Base-by-base conservation (phyloP, 2,329 filamentous ascomycete species). In the Verticillium albo-atrum region DNA sequence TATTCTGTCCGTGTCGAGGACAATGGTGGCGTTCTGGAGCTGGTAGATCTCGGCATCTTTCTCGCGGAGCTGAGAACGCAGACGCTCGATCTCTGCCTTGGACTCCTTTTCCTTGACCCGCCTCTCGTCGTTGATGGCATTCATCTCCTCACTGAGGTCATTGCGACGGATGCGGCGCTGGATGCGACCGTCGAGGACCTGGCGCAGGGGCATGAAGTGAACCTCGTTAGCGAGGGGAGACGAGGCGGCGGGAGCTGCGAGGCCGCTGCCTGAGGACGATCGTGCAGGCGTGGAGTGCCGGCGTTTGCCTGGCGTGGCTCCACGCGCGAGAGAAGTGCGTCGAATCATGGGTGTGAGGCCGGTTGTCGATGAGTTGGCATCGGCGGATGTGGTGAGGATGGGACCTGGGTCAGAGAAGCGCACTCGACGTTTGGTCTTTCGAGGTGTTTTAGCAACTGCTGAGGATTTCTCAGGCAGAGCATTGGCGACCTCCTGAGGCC, bases 321-420 rank as follows among this genome's bases (percentile, higher is more conserved):
- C 32, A 2, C 34, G 50, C 27, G 12, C n/a, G 60, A 87, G 74
- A 1, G 77, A 77, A 0, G 84, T 77, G 23, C 83, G 79, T 37
- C 76, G 75, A 51, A 88, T 72, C 73, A 86, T 82, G 1, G 85
- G 85, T 1, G 85, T 87, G 28, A 88, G 70, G 2, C 85, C 84
- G 1, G 80, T 85, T 2, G 79, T 75, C 10, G 65, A 65, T 4
- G 58, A 26, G 26, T 61, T 55, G 35, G 52, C 50, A n/a, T 47
- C 60, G 58, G 55, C 67, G 58, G 23, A 72, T 61, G 20, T 23
- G 42, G 42, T 47, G 42, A 47, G 66, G 35, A 60, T 62, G 1
- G 76, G 74, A 0, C 81, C 83, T 9, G 83, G 82, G 47, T 87
- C 83, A 0, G 85, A 87, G 71, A 87, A 86, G 37, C 84, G 81